Conservation (phyloP, 345 rosid species). For the Hibiscus trionum region DNA sequence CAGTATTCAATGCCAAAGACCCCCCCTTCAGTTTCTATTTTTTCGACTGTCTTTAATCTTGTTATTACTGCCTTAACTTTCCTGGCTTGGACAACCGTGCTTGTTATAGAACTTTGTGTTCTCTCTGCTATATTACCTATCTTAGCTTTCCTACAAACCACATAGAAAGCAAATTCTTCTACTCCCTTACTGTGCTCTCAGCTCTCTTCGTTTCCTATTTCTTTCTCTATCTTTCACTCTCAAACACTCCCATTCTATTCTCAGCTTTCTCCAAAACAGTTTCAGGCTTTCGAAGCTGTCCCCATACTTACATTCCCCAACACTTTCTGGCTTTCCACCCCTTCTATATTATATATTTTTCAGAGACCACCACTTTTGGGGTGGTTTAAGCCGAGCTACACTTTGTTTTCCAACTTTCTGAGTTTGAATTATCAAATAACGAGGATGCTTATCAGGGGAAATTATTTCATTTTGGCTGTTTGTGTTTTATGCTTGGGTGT, state of each 20-base stretch:
- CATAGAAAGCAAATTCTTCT: not conserved
- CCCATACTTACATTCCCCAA: not conserved
- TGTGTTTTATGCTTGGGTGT: constrained; percentile 29
- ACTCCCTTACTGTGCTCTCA: not conserved
- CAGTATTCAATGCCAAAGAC: constrained; percentile 8
- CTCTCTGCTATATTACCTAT: constrained; percentile 14
- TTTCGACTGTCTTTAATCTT: constrained; percentile 13
- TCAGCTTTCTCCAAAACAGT: not conserved
- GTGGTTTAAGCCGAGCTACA: not conserved
- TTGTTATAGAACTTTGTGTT: constrained; percentile 15
- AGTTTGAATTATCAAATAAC: constrained; percentile 1
- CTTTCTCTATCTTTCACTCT: not conserved
- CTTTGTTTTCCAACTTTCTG: not conserved
- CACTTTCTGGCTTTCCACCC: not conserved
- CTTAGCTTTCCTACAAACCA: constrained; percentile 23
- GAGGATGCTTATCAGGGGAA: constrained; percentile 11
- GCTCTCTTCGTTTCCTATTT: constrained; percentile 1
- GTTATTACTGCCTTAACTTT: constrained; percentile 27
- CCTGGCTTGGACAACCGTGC: constrained; percentile 43
- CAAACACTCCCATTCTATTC: not conserved
- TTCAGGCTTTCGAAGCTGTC: constrained; percentile 24
- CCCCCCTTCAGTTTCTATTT: constrained; percentile 15
- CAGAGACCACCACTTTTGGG: not conserved
- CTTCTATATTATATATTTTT: not conserved
- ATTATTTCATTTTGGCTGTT: constrained; percentile 23